Percentiles rank a stretch among this genome's conserved stretches.
Conservation (phyloP, 2,329 filamentous ascomycete species). For the Chlorencoelia australis region DNA sequence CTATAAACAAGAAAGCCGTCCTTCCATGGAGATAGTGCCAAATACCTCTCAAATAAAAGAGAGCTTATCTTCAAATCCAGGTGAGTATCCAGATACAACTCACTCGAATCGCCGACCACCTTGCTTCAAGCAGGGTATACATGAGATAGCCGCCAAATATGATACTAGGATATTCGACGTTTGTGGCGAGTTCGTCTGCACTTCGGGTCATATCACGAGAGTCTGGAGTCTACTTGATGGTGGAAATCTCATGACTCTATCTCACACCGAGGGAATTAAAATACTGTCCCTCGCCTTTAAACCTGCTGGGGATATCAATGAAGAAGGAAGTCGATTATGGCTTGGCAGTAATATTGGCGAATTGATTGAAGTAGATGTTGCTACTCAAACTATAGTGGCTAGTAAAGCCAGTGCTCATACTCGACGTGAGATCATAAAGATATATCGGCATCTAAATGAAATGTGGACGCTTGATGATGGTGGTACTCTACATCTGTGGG, state of each 20-base stretch:
- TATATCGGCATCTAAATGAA: constrained; percentile 77
- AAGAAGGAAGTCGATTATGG: constrained; percentile 79
- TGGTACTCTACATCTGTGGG: constrained; percentile 81
- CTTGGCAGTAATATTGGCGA: constrained; percentile 84
- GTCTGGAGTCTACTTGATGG: constrained; percentile 82
- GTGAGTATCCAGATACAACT: constrained; percentile 72
- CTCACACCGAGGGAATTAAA: constrained; percentile 77
- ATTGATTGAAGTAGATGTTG: constrained; percentile 78
- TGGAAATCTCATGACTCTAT: constrained; percentile 68
- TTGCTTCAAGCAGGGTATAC: constrained; percentile 57
- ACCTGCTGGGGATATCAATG: constrained; percentile 63
- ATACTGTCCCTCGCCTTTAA: constrained; percentile 79
- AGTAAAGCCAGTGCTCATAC: constrained; percentile 65
- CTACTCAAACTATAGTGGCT: constrained; percentile 57
- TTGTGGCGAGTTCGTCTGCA: constrained; percentile 79
- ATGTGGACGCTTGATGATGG: constrained; percentile 92
- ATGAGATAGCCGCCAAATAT: constrained; percentile 73
- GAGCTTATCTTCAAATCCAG: constrained; percentile 8
- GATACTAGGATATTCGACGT: constrained; percentile 81
- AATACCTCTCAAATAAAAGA: constrained; percentile 11
- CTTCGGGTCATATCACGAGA: constrained; percentile 75
- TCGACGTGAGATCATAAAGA: constrained; percentile 69
- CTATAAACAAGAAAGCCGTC: constrained; percentile 8
- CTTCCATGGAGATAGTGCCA: constrained; percentile 10
- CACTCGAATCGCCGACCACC: constrained; percentile 79